Evolutionary conservation across 176 grass and related monocot genomes (phyloP).

Genomic region (Rhynchospora tenuis): DNA sequence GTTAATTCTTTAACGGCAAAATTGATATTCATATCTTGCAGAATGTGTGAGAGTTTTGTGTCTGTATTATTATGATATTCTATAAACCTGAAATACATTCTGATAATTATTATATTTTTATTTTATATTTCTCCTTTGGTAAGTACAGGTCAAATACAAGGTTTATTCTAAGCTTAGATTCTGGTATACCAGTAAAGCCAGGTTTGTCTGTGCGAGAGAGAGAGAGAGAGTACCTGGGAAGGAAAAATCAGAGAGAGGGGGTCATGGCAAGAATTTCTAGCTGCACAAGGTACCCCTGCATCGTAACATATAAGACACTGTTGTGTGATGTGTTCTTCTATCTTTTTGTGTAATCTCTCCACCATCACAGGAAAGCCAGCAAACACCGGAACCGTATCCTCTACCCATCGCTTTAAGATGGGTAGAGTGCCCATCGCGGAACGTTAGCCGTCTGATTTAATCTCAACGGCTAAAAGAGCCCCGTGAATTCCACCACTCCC

Average conservation of each 20-base stretch:
- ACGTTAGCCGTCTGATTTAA: too few relatives aligned
- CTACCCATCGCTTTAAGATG: too few relatives aligned
- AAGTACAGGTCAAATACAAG: too few relatives aligned
- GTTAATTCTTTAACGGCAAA: neutral
- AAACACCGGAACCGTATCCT: too few relatives aligned
- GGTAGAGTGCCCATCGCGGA: too few relatives aligned
- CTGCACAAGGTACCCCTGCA: slow-evolving; percentile 70
- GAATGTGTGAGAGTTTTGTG: neutral
- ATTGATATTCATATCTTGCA: neutral
- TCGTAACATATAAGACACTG: slow-evolving; percentile 98
- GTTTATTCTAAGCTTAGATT: neutral
- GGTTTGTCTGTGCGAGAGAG: too few relatives aligned
- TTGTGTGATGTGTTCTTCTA: slow-evolving; percentile 76
- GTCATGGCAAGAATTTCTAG: slow-evolving; percentile 81
- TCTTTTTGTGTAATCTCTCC: slow-evolving; percentile 65
- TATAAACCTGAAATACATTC: neutral
- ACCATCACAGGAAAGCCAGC: slow-evolving; percentile 91
- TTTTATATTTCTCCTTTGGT: neutral
- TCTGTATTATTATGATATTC: neutral
- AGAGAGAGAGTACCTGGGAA: slow-evolving; percentile 52
- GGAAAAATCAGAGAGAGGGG: slow-evolving; percentile 85
- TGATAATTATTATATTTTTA: too few relatives aligned
- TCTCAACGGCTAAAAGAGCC: too few relatives aligned
- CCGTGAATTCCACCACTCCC: too few relatives aligned
- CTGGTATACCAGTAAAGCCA: neutral